phyloP scores from a whole-genome alignment of 345 rosid genomes.

The Melaleuca quinquenervia region DNA sequence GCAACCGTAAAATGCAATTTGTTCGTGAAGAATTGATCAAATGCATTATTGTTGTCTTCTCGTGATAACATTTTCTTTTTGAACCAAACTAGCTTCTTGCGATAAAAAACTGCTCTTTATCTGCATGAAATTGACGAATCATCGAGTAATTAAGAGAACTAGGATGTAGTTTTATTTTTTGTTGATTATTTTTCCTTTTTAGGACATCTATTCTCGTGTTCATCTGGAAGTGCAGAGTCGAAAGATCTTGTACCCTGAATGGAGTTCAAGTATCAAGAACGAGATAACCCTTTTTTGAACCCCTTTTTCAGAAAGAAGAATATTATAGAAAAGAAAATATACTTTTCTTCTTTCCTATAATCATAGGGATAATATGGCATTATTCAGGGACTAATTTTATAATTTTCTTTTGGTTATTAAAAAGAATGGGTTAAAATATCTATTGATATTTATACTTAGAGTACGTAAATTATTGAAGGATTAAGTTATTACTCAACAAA shows the following conservation, averaged over 20 bases:
- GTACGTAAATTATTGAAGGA: too few relatives aligned
- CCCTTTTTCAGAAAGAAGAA: too few relatives aligned
- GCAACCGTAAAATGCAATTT: neutral
- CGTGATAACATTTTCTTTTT: neutral
- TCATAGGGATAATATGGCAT: too few relatives aligned
- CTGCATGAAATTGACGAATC: neutral
- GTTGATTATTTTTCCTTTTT: neutral
- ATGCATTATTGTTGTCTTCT: neutral
- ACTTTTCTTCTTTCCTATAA: too few relatives aligned
- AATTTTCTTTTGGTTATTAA: too few relatives aligned
- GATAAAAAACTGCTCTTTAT: neutral
- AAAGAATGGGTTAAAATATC: too few relatives aligned
- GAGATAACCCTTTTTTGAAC: too few relatives aligned
- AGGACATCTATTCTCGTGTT: neutral
- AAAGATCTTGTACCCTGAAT: neutral
- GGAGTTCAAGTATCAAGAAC: neutral
- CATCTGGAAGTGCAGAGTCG: neutral
- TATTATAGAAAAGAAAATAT: too few relatives aligned
- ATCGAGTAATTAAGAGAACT: neutral
- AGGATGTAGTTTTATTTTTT: neutral
- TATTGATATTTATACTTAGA: too few relatives aligned
- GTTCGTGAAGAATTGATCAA: neutral
- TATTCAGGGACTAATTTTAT: too few relatives aligned
- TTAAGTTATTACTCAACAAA: too few relatives aligned
- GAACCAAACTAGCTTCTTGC: neutral